These are phyloP conservation scores for Teunomyces gatunensis DNA, from an alignment of 805 yeast genomes.

Conservation along the genomic window DNA sequence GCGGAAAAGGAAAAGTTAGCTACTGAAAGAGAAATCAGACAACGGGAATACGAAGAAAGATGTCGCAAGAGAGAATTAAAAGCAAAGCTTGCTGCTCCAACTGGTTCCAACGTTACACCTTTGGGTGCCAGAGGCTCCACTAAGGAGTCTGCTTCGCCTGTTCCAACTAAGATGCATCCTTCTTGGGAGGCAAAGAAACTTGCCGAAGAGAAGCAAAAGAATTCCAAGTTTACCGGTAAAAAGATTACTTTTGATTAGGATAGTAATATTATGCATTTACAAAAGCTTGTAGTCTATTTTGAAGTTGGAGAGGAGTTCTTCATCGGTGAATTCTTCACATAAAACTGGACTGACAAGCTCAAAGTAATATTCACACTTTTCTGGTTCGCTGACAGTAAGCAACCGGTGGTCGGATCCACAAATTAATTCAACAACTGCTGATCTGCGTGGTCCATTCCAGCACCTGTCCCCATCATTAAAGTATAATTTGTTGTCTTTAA, in stretches of 20 bases:
- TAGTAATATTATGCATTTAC: conserved; percentile 6
- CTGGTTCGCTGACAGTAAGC: conserved; percentile 78
- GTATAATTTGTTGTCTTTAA: conserved; percentile 29
- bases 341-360: conserved; percentile 46
- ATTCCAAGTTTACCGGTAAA: conserved; percentile 76
- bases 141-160: conserved; percentile 5
- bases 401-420: conserved; percentile 65
- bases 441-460: conserved; percentile 92
- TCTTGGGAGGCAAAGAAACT: conserved; percentile 92
- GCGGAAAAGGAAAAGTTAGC: conserved; percentile 55
- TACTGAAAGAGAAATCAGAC: conserved; percentile 58
- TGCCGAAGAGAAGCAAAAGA: conserved; percentile 63
- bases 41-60: conserved; percentile 70
- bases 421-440: conserved; percentile 57
- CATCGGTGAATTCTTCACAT: conserved; percentile 34
- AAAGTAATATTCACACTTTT: conserved; percentile 77
- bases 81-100: conserved; percentile 36
- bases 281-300: conserved; percentile 23
- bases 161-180: conserved; percentile 62
- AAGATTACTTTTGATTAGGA: conserved; percentile 67
- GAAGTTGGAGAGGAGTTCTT: conserved; percentile 23
- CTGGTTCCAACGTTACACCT: conserved; percentile 40
- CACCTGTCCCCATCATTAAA: conserved; percentile 73
- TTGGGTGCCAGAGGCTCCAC: conserved; percentile 31
- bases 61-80: conserved; percentile 62